Evolutionary conservation across 805 yeast species (phyloP).

Genomic region (Ogataea trehaloabstinens): DNA sequence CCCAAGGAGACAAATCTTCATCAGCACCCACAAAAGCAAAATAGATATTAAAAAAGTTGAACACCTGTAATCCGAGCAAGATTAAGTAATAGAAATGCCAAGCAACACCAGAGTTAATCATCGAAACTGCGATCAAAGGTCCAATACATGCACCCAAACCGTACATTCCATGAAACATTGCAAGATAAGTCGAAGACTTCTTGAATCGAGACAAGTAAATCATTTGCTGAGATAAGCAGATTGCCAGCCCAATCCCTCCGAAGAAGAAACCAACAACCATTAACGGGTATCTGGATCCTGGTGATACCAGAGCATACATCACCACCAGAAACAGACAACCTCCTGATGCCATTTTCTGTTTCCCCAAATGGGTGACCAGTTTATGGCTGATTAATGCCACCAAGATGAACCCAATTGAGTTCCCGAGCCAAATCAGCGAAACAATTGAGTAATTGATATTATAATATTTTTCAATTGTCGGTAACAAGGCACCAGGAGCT

Average conservation of each 20-base stretch:
- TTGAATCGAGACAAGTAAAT: conserved; percentile 49
- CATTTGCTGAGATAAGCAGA: conserved; percentile 48
- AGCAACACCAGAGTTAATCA: conserved; percentile 45
- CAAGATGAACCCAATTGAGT: conserved; percentile 52
- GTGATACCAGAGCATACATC: conserved; percentile 44
- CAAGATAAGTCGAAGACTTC: conserved; percentile 57
- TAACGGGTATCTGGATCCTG: conserved; percentile 49
- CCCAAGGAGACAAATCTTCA: conserved; percentile 41
- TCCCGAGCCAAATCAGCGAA: conserved; percentile 56
- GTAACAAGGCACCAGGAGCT: conserved; percentile 60
- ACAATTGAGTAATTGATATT: conserved; percentile 49
- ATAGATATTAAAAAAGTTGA: conserved; percentile 35
- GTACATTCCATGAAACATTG: conserved; percentile 64
- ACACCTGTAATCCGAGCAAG: conserved; percentile 38
- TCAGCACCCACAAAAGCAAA: conserved; percentile 50
- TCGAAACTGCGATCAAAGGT: conserved; percentile 60
- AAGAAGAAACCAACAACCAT: conserved; percentile 50
- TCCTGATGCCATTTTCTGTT: conserved; percentile 36
- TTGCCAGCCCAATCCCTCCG: conserved; percentile 59
- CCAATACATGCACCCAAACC: conserved; percentile 72
- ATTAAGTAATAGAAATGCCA: conserved; percentile 59
- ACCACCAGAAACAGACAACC: conserved; percentile 38
- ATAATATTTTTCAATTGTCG: conserved; percentile 50
- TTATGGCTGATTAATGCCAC: conserved; percentile 50
- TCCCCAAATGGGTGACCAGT: conserved; percentile 41